Conservation (phyloP, 345 rosid species). For the Populus davidiana region DNA sequence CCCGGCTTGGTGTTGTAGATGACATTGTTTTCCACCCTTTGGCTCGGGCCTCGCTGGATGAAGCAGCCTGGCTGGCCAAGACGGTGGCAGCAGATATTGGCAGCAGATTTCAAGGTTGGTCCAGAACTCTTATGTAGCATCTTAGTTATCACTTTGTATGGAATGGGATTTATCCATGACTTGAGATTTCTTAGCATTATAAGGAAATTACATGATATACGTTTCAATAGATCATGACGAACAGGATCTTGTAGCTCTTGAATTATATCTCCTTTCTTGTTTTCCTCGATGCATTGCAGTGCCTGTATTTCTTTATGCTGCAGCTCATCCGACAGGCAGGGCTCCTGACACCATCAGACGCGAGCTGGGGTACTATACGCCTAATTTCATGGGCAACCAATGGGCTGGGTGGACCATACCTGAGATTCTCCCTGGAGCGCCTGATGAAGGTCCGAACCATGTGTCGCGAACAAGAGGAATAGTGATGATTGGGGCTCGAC, state of each 20-base stretch:
- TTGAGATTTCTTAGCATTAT: too few species aligned
- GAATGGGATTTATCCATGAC: too few species aligned
- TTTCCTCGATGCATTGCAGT: constrained; percentile 32
- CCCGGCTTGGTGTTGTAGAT: constrained; percentile 63
- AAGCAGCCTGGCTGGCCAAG: constrained; percentile 63
- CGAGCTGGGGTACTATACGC: constrained; percentile 58
- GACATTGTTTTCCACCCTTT: constrained; percentile 57
- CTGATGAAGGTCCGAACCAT: constrained; percentile 44
- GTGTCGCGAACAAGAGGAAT: constrained; percentile 45
- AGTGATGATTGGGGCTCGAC: constrained; percentile 52
- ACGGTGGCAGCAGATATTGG: constrained; percentile 54
- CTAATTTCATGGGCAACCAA: constrained; percentile 53
- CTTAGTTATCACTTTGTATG: not conserved
- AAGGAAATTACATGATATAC: too few species aligned
- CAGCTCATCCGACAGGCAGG: constrained; percentile 57
- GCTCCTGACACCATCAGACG: constrained; percentile 55
- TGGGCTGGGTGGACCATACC: constrained; percentile 54
- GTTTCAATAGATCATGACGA: too few species aligned
- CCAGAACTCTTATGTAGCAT: not conserved
- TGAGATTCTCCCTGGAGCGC: constrained; percentile 32
- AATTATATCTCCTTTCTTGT: not conserved
- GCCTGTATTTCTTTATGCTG: constrained; percentile 53
- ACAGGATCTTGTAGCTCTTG: too few species aligned
- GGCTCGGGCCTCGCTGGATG: constrained; percentile 49
- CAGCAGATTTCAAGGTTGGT: constrained; percentile 44